These are phyloP conservation scores for Fusarium secorum DNA, from an alignment of 2,329 filamentous ascomycete genomes.

Conservation along the genomic window DNA sequence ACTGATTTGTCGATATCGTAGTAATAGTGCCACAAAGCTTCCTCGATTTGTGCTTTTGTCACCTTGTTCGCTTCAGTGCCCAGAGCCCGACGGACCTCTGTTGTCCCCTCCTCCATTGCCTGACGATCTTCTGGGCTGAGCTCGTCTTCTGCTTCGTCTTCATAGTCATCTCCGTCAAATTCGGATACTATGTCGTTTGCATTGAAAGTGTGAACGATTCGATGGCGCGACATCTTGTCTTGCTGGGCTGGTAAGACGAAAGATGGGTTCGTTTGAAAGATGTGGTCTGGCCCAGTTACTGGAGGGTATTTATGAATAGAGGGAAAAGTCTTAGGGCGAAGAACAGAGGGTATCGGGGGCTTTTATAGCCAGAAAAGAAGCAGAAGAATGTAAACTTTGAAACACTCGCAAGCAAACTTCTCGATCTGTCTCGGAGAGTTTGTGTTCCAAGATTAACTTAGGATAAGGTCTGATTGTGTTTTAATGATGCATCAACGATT, in stretches of 20 bases:
- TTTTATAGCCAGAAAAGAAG: not conserved
- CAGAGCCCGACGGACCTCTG: constrained; percentile 71
- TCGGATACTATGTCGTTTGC: constrained; percentile 58
- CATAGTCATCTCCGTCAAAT: constrained; percentile 57
- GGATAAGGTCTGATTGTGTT: constrained; percentile 1
- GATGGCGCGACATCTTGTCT: constrained; percentile 39
- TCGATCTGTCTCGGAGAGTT: not conserved
- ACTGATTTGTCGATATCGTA: constrained; percentile 90
- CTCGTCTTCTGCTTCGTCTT: constrained; percentile 56
- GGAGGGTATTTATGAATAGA: not conserved
- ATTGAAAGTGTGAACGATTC: constrained; percentile 53
- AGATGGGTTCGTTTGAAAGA: not conserved
- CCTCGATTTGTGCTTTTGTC: constrained; percentile 75
- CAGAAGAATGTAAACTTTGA: not conserved
- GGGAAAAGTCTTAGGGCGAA: not conserved
- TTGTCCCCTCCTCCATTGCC: constrained; percentile 69
- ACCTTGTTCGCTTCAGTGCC: constrained; percentile 65
- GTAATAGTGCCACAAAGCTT: constrained; percentile 94
- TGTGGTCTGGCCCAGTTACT: not conserved
- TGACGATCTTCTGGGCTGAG: constrained; percentile 57
- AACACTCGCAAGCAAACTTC: not conserved
- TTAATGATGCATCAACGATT: constrained; percentile 29
- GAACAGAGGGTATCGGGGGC: not conserved
- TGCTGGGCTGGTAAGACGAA: not conserved
- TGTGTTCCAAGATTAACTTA: not conserved